Conservation (phyloP, 768 basidiomycete genomes). For the Coprinopsis marcescibilis region DNA sequence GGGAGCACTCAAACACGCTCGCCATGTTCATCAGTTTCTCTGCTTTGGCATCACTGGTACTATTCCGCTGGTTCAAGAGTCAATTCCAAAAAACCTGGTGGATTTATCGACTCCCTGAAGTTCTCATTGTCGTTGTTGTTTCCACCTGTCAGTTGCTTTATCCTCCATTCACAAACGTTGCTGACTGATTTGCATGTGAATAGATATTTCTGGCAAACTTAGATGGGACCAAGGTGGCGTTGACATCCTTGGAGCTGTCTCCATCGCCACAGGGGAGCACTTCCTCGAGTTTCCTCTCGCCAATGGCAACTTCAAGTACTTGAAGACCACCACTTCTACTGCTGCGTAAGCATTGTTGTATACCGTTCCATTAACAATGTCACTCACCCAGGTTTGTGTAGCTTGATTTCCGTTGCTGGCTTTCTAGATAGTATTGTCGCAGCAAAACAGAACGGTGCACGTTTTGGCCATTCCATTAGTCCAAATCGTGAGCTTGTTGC, state of each 20-base stretch:
- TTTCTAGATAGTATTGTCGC: constrained; percentile 94
- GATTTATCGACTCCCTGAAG: constrained; percentile 84
- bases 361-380: background rate
- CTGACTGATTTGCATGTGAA: background rate
- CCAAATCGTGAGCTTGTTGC: constrained; percentile 97
- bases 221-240: constrained; percentile 77
- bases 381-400: constrained; percentile 20
- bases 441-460: constrained; percentile 85
- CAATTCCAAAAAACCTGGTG: constrained; percentile 56
- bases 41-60: constrained; percentile 60
- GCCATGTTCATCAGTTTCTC: constrained; percentile 75
- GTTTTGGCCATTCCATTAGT: constrained; percentile 83
- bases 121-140: constrained; percentile 77
- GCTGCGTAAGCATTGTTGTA: constrained; percentile 48
- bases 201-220: constrained; percentile 66
- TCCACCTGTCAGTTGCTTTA: constrained; percentile 63
- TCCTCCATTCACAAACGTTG: background rate
- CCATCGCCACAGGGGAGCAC: constrained; percentile 49
- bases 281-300: constrained; percentile 75
- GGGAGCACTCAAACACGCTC: constrained; percentile 50
- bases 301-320: constrained; percentile 50
- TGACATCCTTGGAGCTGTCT: constrained; percentile 76
- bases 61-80: constrained; percentile 52
- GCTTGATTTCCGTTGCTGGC: constrained; percentile 77
- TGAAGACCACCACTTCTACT: constrained; percentile 78